Evolutionary conservation across 202 grass and related monocot species (phyloP), one percentile per base, ranked within the genome.

Genomic region (Schoenoplectus tabernaemontani): DNA sequence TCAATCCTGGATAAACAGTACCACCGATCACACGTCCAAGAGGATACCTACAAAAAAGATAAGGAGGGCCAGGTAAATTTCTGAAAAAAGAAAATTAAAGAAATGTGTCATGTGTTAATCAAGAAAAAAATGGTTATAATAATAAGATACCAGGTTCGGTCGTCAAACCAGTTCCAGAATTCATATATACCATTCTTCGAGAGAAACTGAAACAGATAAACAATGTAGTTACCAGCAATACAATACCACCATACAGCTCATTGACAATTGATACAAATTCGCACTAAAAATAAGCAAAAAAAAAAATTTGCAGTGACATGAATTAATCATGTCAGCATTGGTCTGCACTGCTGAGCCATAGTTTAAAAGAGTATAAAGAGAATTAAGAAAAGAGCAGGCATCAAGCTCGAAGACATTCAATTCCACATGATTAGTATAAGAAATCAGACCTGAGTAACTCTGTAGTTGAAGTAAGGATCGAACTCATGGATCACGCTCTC

Each of bases 401-500:
- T 61, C 13, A 28, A 51, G 32, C 58, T 24, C 8, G 3, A 30
- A 11, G 39, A 26, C 22, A 23, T 51, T 60, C 4, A 78, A 43
- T 78, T 58, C 11, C 36, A 42, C 57, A 44, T 59, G 39, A 9
- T 78, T 15, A n/a, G 4, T 12, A 24, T 43, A 30, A 47, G 11
- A 59, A 32, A 82, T 57, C 87, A 23, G 73, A 99, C 96, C 96
- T 99, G 96, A 53, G 96, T 96, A 83, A 99, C 96, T 77, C 96
- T 88, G 87, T 82, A 99, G 78, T 99, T 99, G 87, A 99, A 99
- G 85, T 99, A 99, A 47, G 96, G 96, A 81, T 99, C 96, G 85
- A 99, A 99, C 80, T 99, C 96, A 82, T 99, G 96, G 85, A 99
- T 99, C 90, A 99, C 96, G 72, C 96, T 99, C 85, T 99, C 96